A percentile compares a stretch with the other conserved stretches of the same genome.
These are phyloP conservation scores for Sarcodon sp. DNA, from an alignment of 768 basidiomycete genomes.

Conservation along the genomic window DNA sequence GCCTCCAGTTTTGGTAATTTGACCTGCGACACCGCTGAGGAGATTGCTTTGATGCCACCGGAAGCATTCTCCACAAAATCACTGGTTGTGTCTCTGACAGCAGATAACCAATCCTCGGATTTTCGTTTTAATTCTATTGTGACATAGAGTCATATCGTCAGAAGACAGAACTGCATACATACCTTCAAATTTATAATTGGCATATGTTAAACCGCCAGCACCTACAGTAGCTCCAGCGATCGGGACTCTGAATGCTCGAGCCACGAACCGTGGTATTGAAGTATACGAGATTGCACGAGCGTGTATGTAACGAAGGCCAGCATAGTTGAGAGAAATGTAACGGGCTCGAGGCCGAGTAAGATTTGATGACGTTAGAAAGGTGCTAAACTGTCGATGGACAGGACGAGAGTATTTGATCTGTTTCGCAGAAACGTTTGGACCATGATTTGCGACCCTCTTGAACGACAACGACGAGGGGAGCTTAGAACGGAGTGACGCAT, in stretches of 20 bases:
- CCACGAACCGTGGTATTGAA: slow-evolving; percentile 81
- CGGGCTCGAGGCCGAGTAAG: slow-evolving; percentile 30
- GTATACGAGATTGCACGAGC: slow-evolving; percentile 73
- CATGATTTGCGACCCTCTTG: slow-evolving; percentile 42
- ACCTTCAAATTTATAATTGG: slow-evolving; percentile 97
- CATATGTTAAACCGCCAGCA: slow-evolving; percentile 85
- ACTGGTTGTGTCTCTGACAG: slow-evolving; percentile 58
- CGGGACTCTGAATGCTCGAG: slow-evolving; percentile 79
- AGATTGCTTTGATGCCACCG: slow-evolving; percentile 48
- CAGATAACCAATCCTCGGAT: slow-evolving; percentile 51
- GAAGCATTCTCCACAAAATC: slow-evolving; percentile 64
- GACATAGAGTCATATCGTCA: slow-evolving; percentile 1
- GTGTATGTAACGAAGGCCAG: slow-evolving; percentile 51
- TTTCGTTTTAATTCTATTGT: slow-evolving; percentile 54
- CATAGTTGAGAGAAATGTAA: slow-evolving; percentile 27
- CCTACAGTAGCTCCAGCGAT: slow-evolving; percentile 84
- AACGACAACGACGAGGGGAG: slow-evolving; percentile 17
- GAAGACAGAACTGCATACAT: slow-evolving; percentile 10
- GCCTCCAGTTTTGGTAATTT: slow-evolving; percentile 43
- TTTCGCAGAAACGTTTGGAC: slow-evolving; percentile 30
- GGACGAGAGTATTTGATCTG: slow-evolving; percentile 23
- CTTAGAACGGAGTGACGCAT: slow-evolving; percentile 28
- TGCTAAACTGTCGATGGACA: slow-evolving; percentile 44
- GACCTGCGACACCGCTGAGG: slow-evolving; percentile 45
- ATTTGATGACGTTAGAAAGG: slow-evolving; percentile 36